These are phyloP conservation scores for Salinomyces thailandicus DNA, from an alignment of 2,329 filamentous ascomycete species.

Conservation along the genomic window DNA sequence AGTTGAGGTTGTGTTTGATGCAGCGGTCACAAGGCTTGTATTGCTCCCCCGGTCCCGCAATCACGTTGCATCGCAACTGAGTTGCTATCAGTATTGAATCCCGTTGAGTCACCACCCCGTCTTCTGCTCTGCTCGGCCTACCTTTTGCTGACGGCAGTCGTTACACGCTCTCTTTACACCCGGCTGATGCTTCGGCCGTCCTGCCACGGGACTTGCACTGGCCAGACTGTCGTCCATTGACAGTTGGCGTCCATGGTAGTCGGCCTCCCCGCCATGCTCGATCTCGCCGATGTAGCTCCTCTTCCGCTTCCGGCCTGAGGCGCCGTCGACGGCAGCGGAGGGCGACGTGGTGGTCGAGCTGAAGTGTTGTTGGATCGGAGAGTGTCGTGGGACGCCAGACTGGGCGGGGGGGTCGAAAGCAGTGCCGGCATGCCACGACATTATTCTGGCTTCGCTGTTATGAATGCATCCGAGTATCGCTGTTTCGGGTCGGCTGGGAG, in stretches of 20 bases:
- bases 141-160: constrained; percentile 78
- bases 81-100: constrained; percentile 10
- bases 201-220: constrained; percentile 9
- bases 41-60: constrained; percentile 53
- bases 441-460: too few relatives aligned
- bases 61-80: constrained; percentile 72
- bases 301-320: constrained; percentile 6
- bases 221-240: constrained; percentile 6
- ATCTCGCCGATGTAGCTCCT: constrained; percentile 3
- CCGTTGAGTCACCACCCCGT: constrained; percentile 1
- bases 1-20: constrained; percentile 67
- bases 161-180: constrained; percentile 71
- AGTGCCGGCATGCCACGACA: constrained; percentile 3
- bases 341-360: not conserved
- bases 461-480: too few relatives aligned
- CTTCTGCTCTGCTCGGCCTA: too few relatives aligned
- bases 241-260: not conserved
- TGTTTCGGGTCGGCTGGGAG: too few relatives aligned
- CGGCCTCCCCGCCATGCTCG: not conserved
- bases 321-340: not conserved
- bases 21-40: constrained; percentile 70
- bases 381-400: not conserved
- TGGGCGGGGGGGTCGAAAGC: constrained; percentile 4
- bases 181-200: constrained; percentile 22
- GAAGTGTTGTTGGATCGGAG: not conserved